Evolutionary conservation across 148 eudicot genomes (phyloP), one percentile per base, ranked within the genome.

Genomic region (Diospyros lotus): DNA sequence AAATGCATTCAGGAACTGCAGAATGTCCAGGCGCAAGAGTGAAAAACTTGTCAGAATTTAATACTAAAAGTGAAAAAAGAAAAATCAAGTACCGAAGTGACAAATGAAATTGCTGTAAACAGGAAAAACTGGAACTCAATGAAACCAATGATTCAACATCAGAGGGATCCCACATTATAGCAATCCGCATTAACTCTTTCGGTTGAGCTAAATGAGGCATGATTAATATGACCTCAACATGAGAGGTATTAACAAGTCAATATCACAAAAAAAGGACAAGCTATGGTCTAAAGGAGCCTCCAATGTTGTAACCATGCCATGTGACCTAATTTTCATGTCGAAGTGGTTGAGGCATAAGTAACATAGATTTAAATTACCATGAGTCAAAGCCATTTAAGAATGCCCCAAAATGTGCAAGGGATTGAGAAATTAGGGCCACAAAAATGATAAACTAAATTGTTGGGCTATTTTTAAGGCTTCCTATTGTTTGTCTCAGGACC

Each of bases 1-100:
- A 69, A 96, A 96, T 67, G 89, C 90, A 78, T 93, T 91, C 89
- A 96, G 82, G 84, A 87, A 91, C 99, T 96, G 84, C 81, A 84
- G 14, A 68, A 66, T 81, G 46, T 76, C 17, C 64, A 50, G 73
- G 17, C 46, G 72, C 42, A 54, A 75, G 28, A 55, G 48, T 3
- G 8, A 72, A 5, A 42, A 72, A 17, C 18, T 38, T 55, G 58
- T 8, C 5, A 44, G 69, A 48, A 76, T 40, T 14, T 54, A 44
- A 41, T 65, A 75, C 18, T 12, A 58, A 15, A 67, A 59, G 67
- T 51, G 69, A 73, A 60, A 41, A 56, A 58, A 48, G 54, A 17
- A 71, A 64, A 44, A 71, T 4, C 1, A 14, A 58, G 10, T 18
- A 42, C 64, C 28, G 44, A 18, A 55, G 18, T 60, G 39, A 40